Base-by-base conservation (phyloP, 345 rosid genomes). In the Aquilaria yunnanensis region DNA sequence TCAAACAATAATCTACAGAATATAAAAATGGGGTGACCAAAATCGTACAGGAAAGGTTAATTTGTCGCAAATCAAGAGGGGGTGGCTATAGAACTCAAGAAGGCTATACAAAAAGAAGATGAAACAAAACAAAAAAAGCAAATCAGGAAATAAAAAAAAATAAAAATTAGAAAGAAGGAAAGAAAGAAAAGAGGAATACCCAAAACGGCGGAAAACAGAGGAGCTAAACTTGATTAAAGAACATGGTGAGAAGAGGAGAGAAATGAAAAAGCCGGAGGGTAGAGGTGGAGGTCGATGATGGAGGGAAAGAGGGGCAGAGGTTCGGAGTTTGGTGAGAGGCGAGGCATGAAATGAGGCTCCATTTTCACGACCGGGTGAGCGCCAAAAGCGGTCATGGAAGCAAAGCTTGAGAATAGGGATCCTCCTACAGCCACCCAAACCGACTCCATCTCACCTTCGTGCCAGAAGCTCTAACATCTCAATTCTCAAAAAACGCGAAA, bases 301-400 rank as follows among this genome's bases (percentile, higher is more conserved):
- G 14, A 53, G 59, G 57, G 63, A 50, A 73, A 66, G 57, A 66
- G n/a, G 65, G 48, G 46, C 60, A 66, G 47, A 43, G 63, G 62
- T 46, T 12, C 54, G 54, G 66, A 67, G 74, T 34, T 23, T 47
- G 47, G 65, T 49, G 63, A 54, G 63, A 65, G 54, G 34, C 29
- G 62, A 72, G 67, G 64, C 56, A 62, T 72, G 72, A 80, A 73
- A 75, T 78, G 75, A 77, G 76, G 51, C 61, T 62, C 50, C 67
- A 63, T 71, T 63, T n/a, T 41, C 68, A 79, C 68, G 80, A 76
- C 74, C 70, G 86, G 86, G 75, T 62, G 74, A 83, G 77, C 88
- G 77, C 41, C 4, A 83, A 74, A 81, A 68, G 65, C 81, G 92
- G 83, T 61, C 71, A 50, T 56, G 57, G 63, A 61, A 63, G 71